Conservation (phyloP, 805 yeast species). For the Spathaspora passalidarum region DNA sequence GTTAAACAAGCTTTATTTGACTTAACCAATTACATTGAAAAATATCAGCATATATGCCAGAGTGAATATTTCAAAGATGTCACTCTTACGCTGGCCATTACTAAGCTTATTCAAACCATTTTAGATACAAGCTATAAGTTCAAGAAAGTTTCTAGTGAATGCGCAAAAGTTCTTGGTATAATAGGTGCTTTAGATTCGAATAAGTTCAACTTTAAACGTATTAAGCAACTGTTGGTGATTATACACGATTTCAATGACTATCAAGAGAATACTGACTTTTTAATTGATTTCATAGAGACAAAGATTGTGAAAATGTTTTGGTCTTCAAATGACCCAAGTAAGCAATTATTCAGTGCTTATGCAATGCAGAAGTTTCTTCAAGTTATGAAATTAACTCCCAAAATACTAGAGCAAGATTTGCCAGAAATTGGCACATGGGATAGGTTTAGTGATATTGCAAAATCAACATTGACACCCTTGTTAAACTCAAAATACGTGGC, state of each 20-base stretch:
- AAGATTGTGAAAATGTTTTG: conserved; percentile 81
- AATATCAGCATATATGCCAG: conserved; percentile 50
- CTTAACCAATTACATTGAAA: conserved; percentile 49
- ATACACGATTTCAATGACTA: conserved; percentile 61
- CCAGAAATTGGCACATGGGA: conserved; percentile 48
- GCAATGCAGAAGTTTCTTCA: conserved; percentile 85
- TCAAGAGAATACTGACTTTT: conserved; percentile 61
- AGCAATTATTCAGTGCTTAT: conserved; percentile 79
- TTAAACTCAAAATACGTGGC: conserved; percentile 68
- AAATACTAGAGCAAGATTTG: conserved; percentile 19
- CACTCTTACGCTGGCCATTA: conserved; percentile 25
- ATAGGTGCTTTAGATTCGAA: conserved; percentile 76
- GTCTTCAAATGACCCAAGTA: conserved; percentile 84
- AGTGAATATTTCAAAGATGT: conserved; percentile 36
- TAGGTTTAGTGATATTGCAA: conserved; percentile 60
- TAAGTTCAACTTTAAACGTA: conserved; percentile 43
- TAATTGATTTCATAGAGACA: conserved; percentile 61
- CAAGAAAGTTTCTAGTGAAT: conserved; percentile 52
- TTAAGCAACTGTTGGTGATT: conserved; percentile 45
- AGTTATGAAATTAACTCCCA: conserved; percentile 47
- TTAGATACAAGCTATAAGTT: conserved; percentile 57
- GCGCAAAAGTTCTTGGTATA: conserved; percentile 69
- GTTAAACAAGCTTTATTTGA: conserved; percentile 71
- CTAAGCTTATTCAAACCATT: conserved; percentile 50
- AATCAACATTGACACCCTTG: conserved; percentile 73